Evolutionary conservation across 257 asterid species (phyloP).

Genomic region (Parsonsia alboflavescens): DNA sequence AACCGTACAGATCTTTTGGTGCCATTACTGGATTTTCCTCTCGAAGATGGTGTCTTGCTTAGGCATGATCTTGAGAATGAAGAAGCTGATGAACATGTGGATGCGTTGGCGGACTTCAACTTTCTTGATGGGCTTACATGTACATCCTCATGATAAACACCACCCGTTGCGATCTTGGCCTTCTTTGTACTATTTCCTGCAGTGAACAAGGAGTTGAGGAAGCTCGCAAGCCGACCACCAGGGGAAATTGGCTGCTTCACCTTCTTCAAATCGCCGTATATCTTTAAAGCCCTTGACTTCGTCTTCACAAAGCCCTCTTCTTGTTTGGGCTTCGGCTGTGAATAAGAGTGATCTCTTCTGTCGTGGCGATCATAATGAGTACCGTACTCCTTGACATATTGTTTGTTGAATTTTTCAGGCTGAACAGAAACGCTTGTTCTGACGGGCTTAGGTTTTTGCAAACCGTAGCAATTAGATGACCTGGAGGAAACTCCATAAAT

Average conservation of each 20-base stretch:
- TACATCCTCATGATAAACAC: constrained; percentile 13
- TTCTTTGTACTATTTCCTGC: constrained; percentile 53
- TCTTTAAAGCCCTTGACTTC: constrained; percentile 67
- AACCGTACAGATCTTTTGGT: constrained; percentile 72
- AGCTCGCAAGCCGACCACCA: constrained; percentile 66
- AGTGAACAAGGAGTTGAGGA: constrained; percentile 68
- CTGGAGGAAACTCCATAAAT: constrained; percentile 14
- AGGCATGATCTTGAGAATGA: constrained; percentile 85
- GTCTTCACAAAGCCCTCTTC: constrained; percentile 58
- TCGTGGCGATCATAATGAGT: constrained; percentile 13
- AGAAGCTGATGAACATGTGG: constrained; percentile 80
- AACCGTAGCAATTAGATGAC: constrained; percentile 23
- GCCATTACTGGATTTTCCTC: constrained; percentile 50
- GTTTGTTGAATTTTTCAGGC: constrained; percentile 23
- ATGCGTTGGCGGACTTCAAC: constrained; percentile 47
- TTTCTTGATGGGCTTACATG: constrained; percentile 2
- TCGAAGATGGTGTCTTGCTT: constrained; percentile 73
- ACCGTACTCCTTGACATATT: constrained; percentile 3
- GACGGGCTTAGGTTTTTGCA: constrained; percentile 58
- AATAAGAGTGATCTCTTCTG: background rate
- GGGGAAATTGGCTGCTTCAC: constrained; percentile 89
- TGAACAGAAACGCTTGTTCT: constrained; percentile 38
- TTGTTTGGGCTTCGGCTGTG: constrained; percentile 34
- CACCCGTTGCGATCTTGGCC: constrained; percentile 32
- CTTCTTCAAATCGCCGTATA: constrained; percentile 75